Conservation (phyloP, 768 basidiomycete species). For the Psilocybe cubensis region DNA sequence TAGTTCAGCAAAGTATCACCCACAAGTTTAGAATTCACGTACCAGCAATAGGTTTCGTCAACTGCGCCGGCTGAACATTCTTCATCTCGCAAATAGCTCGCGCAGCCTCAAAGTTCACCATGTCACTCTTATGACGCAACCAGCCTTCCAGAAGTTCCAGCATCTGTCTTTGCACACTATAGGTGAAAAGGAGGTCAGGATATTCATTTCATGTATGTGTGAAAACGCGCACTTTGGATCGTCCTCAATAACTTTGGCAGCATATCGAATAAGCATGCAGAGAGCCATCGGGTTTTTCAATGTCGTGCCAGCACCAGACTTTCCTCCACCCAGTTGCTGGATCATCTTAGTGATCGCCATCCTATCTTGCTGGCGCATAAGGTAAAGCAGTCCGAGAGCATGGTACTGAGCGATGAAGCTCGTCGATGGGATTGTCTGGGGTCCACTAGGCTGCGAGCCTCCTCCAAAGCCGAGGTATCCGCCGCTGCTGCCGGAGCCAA, state of each 20-base stretch:
- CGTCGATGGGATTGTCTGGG: constrained; percentile 84
- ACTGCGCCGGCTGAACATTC: constrained; percentile 73
- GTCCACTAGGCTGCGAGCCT: constrained; percentile 51
- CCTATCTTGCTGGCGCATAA: constrained; percentile 95
- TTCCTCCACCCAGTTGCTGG: constrained; percentile 92
- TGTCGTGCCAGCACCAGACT: constrained; percentile 80
- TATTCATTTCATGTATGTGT: not conserved
- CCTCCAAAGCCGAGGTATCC: constrained; percentile 78
- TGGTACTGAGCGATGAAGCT: constrained; percentile 98
- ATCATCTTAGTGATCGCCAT: constrained; percentile 99
- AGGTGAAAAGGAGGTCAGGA: constrained; percentile 5
- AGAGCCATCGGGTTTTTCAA: constrained; percentile 96
- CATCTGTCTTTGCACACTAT: constrained; percentile 89
- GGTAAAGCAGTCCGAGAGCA: constrained; percentile 89
- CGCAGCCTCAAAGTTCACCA: constrained; percentile 99
- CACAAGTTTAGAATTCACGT: not conserved
- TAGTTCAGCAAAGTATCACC: constrained; percentile 5
- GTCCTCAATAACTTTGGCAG: constrained; percentile 98
- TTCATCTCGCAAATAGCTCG: constrained; percentile 97
- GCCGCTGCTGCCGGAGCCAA: constrained; percentile 54
- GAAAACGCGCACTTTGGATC: constrained; percentile 86
- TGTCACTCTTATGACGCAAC: constrained; percentile 98
- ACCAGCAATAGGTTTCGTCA: constrained; percentile 91
- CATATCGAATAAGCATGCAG: constrained; percentile 98
- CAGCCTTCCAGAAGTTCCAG: constrained; percentile 92